Conservation (phyloP, 495 filamentous ascomycete genomes). For the Trichoderma reesei region DNA sequence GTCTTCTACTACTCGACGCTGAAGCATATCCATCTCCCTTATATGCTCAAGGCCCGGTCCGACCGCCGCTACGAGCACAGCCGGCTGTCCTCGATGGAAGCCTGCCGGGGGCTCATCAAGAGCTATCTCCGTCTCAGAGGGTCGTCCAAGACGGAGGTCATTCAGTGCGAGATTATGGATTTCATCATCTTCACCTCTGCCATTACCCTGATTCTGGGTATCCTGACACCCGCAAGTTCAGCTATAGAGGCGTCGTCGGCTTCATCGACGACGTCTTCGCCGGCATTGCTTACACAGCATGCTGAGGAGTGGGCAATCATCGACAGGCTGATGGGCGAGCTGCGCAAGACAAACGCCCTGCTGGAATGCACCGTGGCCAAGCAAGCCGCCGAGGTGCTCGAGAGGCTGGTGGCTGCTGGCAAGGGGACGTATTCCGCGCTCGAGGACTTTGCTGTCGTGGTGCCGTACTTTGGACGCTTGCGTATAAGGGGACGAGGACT, state of each 20-base stretch:
- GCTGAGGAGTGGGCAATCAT: neutral
- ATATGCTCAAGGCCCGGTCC: neutral
- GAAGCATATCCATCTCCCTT: neutral
- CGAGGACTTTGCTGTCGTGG: neutral
- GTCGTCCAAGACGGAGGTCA: neutral
- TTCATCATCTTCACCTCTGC: neutral
- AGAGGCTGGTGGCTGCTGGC: neutral
- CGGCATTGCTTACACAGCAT: neutral
- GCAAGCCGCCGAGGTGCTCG: neutral
- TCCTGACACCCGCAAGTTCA: too few relatives aligned
- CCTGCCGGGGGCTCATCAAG: neutral
- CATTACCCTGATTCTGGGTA: neutral
- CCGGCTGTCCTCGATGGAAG: neutral
- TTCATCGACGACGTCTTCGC: too few relatives aligned
- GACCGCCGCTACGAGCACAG: conserved; percentile 3
- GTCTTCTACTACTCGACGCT: neutral
- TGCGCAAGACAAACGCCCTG: neutral
- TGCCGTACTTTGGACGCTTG: neutral
- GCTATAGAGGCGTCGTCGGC: too few relatives aligned
- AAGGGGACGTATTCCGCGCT: neutral
- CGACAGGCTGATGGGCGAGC: neutral
- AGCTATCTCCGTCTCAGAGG: neutral
- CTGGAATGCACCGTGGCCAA: neutral
- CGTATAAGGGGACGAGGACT: neutral
- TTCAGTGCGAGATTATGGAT: conserved; percentile 3